These are phyloP conservation scores for Cadophora sp. DNA, from an alignment of 2,329 filamentous ascomycete species.

Conservation along the genomic window DNA sequence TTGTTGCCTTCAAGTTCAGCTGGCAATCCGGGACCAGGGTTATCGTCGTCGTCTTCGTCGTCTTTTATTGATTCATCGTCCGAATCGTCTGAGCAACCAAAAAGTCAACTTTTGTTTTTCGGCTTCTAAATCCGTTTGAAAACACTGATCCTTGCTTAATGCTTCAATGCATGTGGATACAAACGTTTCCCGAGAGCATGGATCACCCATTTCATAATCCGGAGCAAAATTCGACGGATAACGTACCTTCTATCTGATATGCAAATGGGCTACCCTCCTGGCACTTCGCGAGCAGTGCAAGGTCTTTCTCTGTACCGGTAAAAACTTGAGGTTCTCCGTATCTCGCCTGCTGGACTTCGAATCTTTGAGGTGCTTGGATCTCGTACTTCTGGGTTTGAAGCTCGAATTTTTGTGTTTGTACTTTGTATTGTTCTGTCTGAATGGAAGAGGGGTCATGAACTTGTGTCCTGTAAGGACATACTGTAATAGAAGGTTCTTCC, in stretches of 20 bases:
- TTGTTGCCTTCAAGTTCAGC: not conserved
- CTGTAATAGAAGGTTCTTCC: slow-evolving; percentile 40
- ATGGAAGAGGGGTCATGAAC: slow-evolving; percentile 38
- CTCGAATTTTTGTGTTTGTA: slow-evolving; percentile 31
- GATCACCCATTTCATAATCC: not conserved
- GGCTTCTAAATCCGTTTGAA: not conserved
- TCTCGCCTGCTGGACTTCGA: slow-evolving; percentile 15
- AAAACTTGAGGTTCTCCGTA: slow-evolving; percentile 35
- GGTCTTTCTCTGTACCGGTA: slow-evolving; percentile 32
- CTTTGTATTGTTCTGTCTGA: slow-evolving; percentile 34
- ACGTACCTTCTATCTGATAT: slow-evolving; percentile 27
- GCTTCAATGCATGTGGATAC: slow-evolving; percentile 6
- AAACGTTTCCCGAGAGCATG: slow-evolving; percentile 6
- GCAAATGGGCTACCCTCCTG: slow-evolving; percentile 19
- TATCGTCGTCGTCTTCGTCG: slow-evolving; percentile 11
- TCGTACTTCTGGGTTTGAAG: slow-evolving; percentile 20
- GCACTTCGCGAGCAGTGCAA: slow-evolving; percentile 34
- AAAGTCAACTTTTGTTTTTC: slow-evolving; percentile 10
- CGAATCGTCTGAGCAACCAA: slow-evolving; percentile 8
- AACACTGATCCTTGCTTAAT: slow-evolving; percentile 1
- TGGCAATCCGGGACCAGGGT: not conserved
- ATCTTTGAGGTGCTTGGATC: slow-evolving; percentile 1
- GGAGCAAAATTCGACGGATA: not conserved
- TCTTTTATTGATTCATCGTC: slow-evolving; percentile 14
- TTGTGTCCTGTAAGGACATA: slow-evolving; percentile 41